phyloP scores from a whole-genome alignment of 23 red algal genomes.

The Cyanidium caldarium region DNA sequence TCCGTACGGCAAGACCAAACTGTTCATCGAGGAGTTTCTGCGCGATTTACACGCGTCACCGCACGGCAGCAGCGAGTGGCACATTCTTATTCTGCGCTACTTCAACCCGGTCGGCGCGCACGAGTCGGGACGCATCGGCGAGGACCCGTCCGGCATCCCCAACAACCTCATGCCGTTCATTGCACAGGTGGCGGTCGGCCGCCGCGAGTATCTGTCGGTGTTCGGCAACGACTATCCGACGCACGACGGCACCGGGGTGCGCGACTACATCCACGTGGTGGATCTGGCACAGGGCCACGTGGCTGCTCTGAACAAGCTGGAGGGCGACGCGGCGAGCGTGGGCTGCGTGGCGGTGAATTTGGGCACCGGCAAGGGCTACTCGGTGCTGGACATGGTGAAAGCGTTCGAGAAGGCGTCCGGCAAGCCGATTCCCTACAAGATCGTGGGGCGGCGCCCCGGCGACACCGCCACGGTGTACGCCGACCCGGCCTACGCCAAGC shows the following conservation, averaged over 20 bases:
- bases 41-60: slow-evolving; percentile 50
- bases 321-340: neutral
- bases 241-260: slow-evolving; percentile 82
- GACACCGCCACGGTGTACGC: slow-evolving; percentile 68
- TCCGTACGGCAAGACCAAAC: slow-evolving; percentile 93
- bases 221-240: slow-evolving; percentile 96
- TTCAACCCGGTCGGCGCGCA: slow-evolving; percentile 99
- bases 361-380: slow-evolving; percentile 74
- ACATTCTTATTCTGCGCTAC: slow-evolving; percentile 93
- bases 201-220: slow-evolving; percentile 56
- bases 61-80: slow-evolving; percentile 29
- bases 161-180: slow-evolving; percentile 99
- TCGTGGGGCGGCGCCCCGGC: slow-evolving; percentile 41
- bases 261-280: slow-evolving; percentile 98
- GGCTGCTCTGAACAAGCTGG: slow-evolving; percentile 65
- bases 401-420: slow-evolving; percentile 83
- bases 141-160: slow-evolving; percentile 88
- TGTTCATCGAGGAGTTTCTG: slow-evolving; percentile 99
- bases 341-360: slow-evolving; percentile 88
- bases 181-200: slow-evolving; percentile 94
- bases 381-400: slow-evolving; percentile 79
- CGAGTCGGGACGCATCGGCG: slow-evolving; percentile 58
- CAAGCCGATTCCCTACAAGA: slow-evolving; percentile 43
- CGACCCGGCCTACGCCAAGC: slow-evolving; percentile 57
- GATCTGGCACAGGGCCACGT: slow-evolving; percentile 98